Conservation (phyloP, 2,329 filamentous ascomycete species). For the Xylaria sp. region DNA sequence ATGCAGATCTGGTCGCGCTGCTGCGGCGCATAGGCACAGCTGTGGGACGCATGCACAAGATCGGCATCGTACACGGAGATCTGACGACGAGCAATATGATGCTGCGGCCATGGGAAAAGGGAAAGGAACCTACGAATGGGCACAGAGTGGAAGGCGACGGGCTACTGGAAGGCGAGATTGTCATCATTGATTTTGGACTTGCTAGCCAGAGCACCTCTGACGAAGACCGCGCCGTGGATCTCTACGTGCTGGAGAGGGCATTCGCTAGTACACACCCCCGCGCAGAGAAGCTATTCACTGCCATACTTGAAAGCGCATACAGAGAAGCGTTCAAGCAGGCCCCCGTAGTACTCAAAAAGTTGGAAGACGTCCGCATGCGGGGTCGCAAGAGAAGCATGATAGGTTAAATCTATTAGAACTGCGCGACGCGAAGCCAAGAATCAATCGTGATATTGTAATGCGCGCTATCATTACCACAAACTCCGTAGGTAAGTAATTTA, state of each 20-base stretch:
- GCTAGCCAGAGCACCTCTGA: constrained; percentile 83
- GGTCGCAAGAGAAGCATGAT: constrained; percentile 98
- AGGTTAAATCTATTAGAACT: constrained; percentile 62
- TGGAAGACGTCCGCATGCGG: constrained; percentile 93
- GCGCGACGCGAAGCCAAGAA: constrained; percentile 11
- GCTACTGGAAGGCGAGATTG: constrained; percentile 74
- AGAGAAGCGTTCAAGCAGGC: constrained; percentile 78
- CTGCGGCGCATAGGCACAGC: constrained; percentile 76
- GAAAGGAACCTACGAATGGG: constrained; percentile 32
- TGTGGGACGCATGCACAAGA: constrained; percentile 79
- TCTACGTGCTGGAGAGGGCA: constrained; percentile 94
- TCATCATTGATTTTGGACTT: constrained; percentile 94
- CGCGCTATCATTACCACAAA: constrained; percentile 18
- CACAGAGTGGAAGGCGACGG: constrained; percentile 36
- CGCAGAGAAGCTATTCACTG: constrained; percentile 78
- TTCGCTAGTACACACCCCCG: constrained; percentile 95
- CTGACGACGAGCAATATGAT: constrained; percentile 98
- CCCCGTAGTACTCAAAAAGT: constrained; percentile 76
- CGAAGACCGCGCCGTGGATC: constrained; percentile 93
- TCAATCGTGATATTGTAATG: constrained; percentile 26
- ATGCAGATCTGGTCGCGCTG: constrained; percentile 66
- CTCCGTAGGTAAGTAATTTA: constrained; percentile 4
- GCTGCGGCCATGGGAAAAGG: constrained; percentile 62
- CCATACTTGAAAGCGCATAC: constrained; percentile 77
- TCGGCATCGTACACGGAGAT: constrained; percentile 93